Conservation (phyloP, 2,329 filamentous ascomycete genomes). For the Beauveria asiatica region DNA sequence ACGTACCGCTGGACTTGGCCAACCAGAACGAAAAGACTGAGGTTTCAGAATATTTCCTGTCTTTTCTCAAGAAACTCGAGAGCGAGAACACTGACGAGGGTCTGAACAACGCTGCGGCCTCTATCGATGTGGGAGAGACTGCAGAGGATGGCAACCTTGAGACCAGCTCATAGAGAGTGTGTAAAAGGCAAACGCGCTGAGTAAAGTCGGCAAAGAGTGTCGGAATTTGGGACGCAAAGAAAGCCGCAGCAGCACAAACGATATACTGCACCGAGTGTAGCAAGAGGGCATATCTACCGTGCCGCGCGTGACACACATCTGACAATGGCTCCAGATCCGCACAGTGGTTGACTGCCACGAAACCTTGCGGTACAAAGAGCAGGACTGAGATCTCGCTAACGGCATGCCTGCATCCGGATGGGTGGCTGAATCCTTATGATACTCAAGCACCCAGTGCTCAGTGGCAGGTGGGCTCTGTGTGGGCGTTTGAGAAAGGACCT, state of each 20-base stretch:
- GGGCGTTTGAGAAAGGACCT: neutral
- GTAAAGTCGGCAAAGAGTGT: neutral
- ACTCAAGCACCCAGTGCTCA: neutral
- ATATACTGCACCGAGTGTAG: neutral
- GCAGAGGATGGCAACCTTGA: slow-evolving; percentile 15
- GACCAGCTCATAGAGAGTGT: neutral
- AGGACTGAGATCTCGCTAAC: neutral
- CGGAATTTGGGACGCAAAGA: too few relatives aligned
- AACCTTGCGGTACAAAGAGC: neutral
- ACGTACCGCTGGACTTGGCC: slow-evolving; percentile 69
- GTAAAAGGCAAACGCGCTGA: neutral
- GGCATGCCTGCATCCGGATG: neutral
- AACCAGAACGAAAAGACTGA: slow-evolving; percentile 60
- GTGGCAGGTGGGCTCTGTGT: neutral
- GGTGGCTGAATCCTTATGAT: neutral
- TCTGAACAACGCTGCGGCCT: slow-evolving; percentile 29
- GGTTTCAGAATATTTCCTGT: slow-evolving; percentile 53
- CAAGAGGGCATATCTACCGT: neutral
- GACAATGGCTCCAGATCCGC: neutral
- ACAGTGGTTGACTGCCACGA: neutral
- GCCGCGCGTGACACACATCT: neutral
- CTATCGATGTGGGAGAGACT: slow-evolving; percentile 30
- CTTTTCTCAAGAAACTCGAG: slow-evolving; percentile 40
- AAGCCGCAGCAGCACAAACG: neutral
- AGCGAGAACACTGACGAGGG: slow-evolving; percentile 37